Evolutionary conservation across 1,284 basidiomycete species (phyloP), one percentile per base, ranked within the genome.

Genomic region (Sporisorium scitamineum): DNA sequence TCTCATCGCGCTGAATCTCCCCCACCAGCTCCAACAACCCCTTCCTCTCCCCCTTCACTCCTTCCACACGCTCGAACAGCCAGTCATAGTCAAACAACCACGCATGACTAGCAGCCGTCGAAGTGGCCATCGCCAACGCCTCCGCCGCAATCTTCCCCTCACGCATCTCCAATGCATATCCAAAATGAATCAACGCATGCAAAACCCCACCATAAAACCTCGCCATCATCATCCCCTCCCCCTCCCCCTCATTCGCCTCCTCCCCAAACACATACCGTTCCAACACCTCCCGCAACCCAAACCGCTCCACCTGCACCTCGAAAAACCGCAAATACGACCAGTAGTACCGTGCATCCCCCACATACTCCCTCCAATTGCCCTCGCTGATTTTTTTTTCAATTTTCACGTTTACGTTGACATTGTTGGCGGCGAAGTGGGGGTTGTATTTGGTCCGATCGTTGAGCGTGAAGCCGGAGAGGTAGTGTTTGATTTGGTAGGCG

Each of bases 111-210:
- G 53, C 61, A 18, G 7, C 31, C 1, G 77, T 79, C 1, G 52
- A 50, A 2, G 59, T 26, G 1, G 74, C 64, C 77, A 79, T 79
- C 1, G 77, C 73, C 53, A 79, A 53, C n/a, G 76, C 85, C 62
- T 86, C 84, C 0, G 81, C 81, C 1, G 80, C 81, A 10, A 85
- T 16, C 6, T 52, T 77, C 13, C 67, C 59, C 31, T 83, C 18
- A 0, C 65, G 61, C 29, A 84, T 78, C 56, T 86, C 85, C 56
- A 83, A 52, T 8, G 82, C 85, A 51, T 85, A 80, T 1, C 85
- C 84, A 29, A 83, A 72, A 52, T 86, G 83, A 47, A 86, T 86
- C 32, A 84, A 41, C 2, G 79, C 76, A 60, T 86, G 85, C n/a
- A 86, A 48, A 4, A 81, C 85, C 6, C 84, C 85, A 1, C 78